phyloP scores from a whole-genome alignment of 768 basidiomycete genomes.

The Mycena galericulata region DNA sequence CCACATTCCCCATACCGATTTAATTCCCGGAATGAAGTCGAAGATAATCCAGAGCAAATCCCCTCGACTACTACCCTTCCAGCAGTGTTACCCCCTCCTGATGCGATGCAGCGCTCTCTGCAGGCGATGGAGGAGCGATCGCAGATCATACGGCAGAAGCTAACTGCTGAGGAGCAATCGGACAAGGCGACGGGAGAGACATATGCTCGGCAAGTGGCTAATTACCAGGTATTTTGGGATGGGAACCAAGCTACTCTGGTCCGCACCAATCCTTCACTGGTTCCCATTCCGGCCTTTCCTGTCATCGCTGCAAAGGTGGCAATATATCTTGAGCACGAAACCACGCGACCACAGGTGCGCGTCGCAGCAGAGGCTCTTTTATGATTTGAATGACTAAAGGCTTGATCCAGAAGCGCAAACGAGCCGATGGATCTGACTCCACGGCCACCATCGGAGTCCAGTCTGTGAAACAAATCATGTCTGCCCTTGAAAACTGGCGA shows the following conservation, averaged over 20 bases:
- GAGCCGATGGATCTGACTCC: not conserved
- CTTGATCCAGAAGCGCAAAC: not conserved
- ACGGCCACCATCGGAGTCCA: not conserved
- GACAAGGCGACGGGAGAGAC: conserved; percentile 8
- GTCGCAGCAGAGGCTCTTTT: no score
- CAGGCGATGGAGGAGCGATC: conserved; percentile 1
- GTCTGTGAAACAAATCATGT: not conserved
- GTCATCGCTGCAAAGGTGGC: not conserved
- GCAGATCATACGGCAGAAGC: not conserved
- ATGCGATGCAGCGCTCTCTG: not conserved
- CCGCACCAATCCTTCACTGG: not conserved
- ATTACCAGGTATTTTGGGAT: not conserved
- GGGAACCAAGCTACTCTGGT: not conserved
- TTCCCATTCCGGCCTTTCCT: not conserved
- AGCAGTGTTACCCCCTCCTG: not conserved
- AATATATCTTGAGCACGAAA: conserved; percentile 6
- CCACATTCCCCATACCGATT: conserved; percentile 6
- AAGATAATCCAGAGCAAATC: not conserved
- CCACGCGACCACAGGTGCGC: not conserved
- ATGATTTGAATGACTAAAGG: no score
- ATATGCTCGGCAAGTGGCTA: not conserved
- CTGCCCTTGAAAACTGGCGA: not conserved
- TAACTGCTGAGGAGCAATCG: conserved; percentile 8
- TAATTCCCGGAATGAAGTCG: not conserved
- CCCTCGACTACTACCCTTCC: not conserved